phyloP scores from a whole-genome alignment of 345 rosid species.

The Moricandia moricandioides region DNA sequence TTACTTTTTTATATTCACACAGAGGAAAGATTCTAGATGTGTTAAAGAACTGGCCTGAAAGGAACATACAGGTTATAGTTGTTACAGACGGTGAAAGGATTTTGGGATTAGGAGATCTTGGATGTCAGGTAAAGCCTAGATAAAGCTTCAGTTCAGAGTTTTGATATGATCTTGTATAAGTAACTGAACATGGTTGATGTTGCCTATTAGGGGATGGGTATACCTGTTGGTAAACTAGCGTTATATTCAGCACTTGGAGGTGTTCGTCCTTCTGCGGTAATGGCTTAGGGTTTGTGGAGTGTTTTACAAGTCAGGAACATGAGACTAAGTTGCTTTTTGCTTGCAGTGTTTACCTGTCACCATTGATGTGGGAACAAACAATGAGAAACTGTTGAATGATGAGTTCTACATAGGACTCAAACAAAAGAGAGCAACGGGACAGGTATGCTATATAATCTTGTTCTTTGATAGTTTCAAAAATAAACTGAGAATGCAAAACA shows the following conservation, averaged over 20 bases:
- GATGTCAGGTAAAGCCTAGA: slow-evolving; percentile 69
- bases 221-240: slow-evolving; percentile 82
- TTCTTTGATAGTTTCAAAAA: neutral
- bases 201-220: slow-evolving; percentile 70
- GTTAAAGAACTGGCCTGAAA: slow-evolving; percentile 89
- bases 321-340: neutral
- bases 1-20: slow-evolving; percentile 3
- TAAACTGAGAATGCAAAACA: neutral
- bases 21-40: slow-evolving; percentile 92
- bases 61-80: slow-evolving; percentile 82
- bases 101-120: slow-evolving; percentile 95
- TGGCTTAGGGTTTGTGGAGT: neutral
- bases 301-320: neutral
- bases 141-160: neutral
- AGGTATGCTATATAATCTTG: slow-evolving; percentile 42
- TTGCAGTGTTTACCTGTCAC: slow-evolving; percentile 82
- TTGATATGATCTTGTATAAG: neutral
- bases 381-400: slow-evolving; percentile 70
- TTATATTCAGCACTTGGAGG: slow-evolving; percentile 93
- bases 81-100: slow-evolving; percentile 96
- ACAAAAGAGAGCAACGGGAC: slow-evolving; percentile 75
- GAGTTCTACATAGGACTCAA: slow-evolving; percentile 86
- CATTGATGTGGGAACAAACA: slow-evolving; percentile 91
- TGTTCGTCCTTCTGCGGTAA: slow-evolving; percentile 81
- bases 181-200: neutral